Evolutionary conservation across 108 stramenopile genomes (phyloP).

Genomic region (Parietichytrium sp.): DNA sequence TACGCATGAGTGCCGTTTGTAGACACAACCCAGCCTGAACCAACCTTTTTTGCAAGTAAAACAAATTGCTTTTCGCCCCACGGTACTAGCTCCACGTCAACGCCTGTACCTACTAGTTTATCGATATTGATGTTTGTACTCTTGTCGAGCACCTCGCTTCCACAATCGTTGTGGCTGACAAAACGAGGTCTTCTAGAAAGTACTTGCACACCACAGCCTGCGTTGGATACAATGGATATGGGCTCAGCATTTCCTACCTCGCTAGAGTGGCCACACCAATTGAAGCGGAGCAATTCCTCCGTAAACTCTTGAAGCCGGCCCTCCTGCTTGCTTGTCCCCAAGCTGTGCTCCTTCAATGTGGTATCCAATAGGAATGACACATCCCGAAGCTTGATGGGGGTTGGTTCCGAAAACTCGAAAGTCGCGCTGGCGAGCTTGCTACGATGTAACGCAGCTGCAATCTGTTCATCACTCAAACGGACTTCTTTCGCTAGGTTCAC

Average conservation of each 20-base stretch:
- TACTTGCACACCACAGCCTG: not conserved
- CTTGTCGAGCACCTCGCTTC: not conserved
- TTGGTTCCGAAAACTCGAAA: no score
- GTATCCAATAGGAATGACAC: not conserved
- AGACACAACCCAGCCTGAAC: not conserved
- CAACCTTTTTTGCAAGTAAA: not conserved
- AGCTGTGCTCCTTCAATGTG: not conserved
- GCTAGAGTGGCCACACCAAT: not conserved
- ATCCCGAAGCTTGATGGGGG: no score
- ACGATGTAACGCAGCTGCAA: no score
- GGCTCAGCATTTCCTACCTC: not conserved
- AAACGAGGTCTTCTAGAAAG: not conserved
- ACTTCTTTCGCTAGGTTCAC: constrained; percentile 63
- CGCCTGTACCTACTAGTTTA: not conserved
- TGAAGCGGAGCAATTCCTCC: constrained; percentile 14
- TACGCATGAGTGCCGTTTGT: not conserved
- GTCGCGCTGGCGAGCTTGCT: no score
- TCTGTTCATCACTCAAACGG: no score
- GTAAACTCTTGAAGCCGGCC: not conserved
- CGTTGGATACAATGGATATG: not conserved
- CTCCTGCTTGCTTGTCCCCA: not conserved
- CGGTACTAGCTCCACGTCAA: constrained; percentile 8
- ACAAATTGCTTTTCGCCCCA: not conserved
- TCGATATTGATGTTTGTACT: not conserved
- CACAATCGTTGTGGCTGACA: not conserved